Evolutionary conservation across 1,284 basidiomycete species (phyloP).

Genomic region (Cryptococcus amylolentus): DNA sequence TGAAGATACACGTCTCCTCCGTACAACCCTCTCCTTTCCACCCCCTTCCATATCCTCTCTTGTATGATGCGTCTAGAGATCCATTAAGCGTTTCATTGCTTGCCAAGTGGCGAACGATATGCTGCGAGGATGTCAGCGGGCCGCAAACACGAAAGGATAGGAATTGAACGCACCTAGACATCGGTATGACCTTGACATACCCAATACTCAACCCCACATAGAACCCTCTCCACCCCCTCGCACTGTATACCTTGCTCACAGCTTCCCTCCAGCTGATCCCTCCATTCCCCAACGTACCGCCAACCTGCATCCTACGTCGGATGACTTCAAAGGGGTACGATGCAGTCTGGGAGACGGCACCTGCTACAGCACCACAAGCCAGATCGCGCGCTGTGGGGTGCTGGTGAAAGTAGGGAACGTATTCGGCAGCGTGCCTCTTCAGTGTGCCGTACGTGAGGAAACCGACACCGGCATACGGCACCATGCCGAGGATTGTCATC

Average conservation of each 20-base stretch:
- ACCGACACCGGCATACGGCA: slow-evolving; percentile 94
- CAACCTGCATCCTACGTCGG: slow-evolving; percentile 91
- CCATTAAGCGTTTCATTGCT: slow-evolving; percentile 48
- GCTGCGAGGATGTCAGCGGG: slow-evolving; percentile 18
- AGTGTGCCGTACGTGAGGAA: slow-evolving; percentile 90
- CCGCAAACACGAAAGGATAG: background rate
- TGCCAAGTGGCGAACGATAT: slow-evolving; percentile 52
- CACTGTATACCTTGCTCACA: slow-evolving; percentile 62
- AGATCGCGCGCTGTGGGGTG: slow-evolving; percentile 56
- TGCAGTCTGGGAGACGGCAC: slow-evolving; percentile 80
- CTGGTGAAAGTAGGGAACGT: slow-evolving; percentile 46
- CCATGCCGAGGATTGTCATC: slow-evolving; percentile 84
- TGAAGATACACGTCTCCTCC: no score
- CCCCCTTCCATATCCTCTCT: background rate
- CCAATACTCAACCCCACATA: slow-evolving; percentile 92
- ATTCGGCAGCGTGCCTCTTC: slow-evolving; percentile 58
- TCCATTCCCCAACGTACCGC: slow-evolving; percentile 63
- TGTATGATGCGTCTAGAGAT: slow-evolving; percentile 27
- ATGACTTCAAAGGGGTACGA: slow-evolving; percentile 97
- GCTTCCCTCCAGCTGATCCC: slow-evolving; percentile 73
- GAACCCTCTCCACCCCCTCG: slow-evolving; percentile 79
- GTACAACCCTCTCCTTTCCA: no score
- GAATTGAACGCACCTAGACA: slow-evolving; percentile 60
- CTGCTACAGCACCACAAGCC: slow-evolving; percentile 82
- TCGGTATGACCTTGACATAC: slow-evolving; percentile 93